Base-by-base conservation (phyloP, 1,139 yeast genomes). In the Hansenula sp. region DNA sequence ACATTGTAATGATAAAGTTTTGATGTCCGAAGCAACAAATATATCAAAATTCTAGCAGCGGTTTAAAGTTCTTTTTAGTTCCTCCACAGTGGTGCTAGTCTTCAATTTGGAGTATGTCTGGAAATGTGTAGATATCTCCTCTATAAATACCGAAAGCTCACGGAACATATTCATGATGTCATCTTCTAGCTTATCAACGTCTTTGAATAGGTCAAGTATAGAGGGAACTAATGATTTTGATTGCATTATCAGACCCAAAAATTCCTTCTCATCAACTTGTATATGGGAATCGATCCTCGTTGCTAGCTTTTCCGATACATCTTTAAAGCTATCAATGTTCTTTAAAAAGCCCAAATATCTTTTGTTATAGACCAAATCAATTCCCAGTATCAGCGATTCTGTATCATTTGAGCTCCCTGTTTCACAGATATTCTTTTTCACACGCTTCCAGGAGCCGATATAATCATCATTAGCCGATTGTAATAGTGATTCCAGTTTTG, bases 141-240 rank as follows among this genome's bases (percentile, higher is more conserved):
- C 36, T 5, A 45, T 21, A 25, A 46, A 47, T 2, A 38, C 44
- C 10, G 33, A 13, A 31, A 49, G 15, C 13, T 47, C 48, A 4
- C 13, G 21, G 19, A 46, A 49, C 33, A 43, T 47, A 3, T 24
- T 4, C 5, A 19, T 29, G 5, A 49, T 47, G 16, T 49, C 52
- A 33, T 44, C 45, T 13, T 42, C 47, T 7, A 47, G 17, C 6
- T 17, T 13, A 33, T 49, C 52, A 28, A 46, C 52, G 34, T 49
- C 47, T 25, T 37, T 42, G 18, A 49, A 41, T 2, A 49, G 29
- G 5, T 44, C 49, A 21, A 46, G 33, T 6, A 46, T 42, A 6
- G 47, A 38, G 7, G 43, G 44, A 0, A 47, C 33, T 19, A 49
- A 8, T 10, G 44, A 27, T 16, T 35, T 36, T 4, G 47, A 41